Conservation (phyloP, 2,329 filamentous ascomycete genomes). For the Fusarium pseudonygamai region DNA sequence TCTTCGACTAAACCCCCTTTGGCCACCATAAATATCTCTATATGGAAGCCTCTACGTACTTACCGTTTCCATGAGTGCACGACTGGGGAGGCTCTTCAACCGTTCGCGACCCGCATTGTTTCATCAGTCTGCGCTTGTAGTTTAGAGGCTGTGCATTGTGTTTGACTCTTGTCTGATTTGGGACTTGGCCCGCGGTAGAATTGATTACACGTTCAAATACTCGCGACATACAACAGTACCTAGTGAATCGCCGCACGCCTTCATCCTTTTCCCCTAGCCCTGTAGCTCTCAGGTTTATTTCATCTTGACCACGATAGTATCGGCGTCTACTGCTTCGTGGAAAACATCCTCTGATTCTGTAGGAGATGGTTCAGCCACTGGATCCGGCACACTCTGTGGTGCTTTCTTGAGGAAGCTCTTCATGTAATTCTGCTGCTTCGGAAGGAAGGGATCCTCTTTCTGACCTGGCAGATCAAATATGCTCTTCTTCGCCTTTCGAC, state of each 20-base stretch:
- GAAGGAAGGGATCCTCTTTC: conserved; percentile 51
- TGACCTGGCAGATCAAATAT: conserved; percentile 56
- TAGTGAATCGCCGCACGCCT: neutral
- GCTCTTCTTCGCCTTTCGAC: conserved; percentile 62
- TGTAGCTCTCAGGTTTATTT: neutral
- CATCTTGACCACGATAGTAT: conserved; percentile 36
- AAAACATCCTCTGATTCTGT: neutral
- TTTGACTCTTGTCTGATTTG: conserved; percentile 40
- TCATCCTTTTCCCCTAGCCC: neutral
- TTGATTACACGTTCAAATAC: conserved; percentile 38
- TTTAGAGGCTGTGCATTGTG: conserved; percentile 50
- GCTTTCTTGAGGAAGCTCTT: conserved; percentile 54
- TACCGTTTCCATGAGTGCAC: conserved; percentile 30
- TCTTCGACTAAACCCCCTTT: conserved; percentile 75
- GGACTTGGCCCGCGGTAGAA: conserved; percentile 39
- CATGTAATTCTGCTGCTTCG: conserved; percentile 61
- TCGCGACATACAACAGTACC: conserved; percentile 13
- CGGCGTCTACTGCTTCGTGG: conserved; percentile 6
- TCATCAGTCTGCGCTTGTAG: conserved; percentile 43
- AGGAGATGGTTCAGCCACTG: neutral
- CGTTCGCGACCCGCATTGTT: conserved; percentile 40
- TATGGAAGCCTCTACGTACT: conserved; percentile 19
- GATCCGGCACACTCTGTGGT: neutral
- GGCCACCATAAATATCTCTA: conserved; percentile 4
- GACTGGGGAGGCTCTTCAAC: conserved; percentile 31